Conservation (phyloP, 2,329 filamentous ascomycete species). For the Hymenoscyphus linearis region DNA sequence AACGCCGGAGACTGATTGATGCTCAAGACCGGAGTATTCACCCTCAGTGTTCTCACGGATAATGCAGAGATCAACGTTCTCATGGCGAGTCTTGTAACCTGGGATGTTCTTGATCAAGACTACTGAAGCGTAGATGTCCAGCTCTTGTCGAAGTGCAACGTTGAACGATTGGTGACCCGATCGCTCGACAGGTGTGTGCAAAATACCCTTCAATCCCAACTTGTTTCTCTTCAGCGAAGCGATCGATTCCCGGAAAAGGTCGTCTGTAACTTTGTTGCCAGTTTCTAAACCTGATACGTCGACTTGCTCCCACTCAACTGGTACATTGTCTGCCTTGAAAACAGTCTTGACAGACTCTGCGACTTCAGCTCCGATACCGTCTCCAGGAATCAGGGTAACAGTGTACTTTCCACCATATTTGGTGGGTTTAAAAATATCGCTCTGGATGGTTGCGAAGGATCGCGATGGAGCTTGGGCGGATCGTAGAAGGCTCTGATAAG, state of each 20-base stretch:
- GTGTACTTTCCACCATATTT: conserved; percentile 96
- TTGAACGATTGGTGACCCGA: conserved; percentile 99
- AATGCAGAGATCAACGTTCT: conserved; percentile 96
- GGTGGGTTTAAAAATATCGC: conserved; percentile 99
- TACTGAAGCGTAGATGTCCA: conserved; percentile 98
- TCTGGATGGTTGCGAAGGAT: conserved; percentile 72
- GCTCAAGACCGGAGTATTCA: conserved; percentile 98
- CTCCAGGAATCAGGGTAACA: conserved; percentile 95
- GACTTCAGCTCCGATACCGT: conserved; percentile 97
- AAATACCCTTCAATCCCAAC: conserved; percentile 96
- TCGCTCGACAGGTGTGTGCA: conserved; percentile 94
- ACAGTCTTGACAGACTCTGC: conserved; percentile 98
- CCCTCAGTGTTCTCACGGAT: conserved; percentile 99
- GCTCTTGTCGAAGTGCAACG: conserved; percentile 96
- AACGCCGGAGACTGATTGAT: conserved; percentile 93
- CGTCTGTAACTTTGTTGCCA: conserved; percentile 80
- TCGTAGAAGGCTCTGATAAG: conserved; percentile 33
- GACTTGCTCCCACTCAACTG: conserved; percentile 97
- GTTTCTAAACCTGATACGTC: conserved; percentile 88
- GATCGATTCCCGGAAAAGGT: conserved; percentile 92
- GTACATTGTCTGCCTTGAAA: conserved; percentile 99
- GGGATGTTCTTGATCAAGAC: conserved; percentile 99
- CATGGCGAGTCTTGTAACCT: conserved; percentile 94
- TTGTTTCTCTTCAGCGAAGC: conserved; percentile 97
- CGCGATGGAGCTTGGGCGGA: conserved; percentile 26